phyloP scores from a whole-genome alignment of 768 basidiomycete genomes.

The Podaxis mareebaensis region DNA sequence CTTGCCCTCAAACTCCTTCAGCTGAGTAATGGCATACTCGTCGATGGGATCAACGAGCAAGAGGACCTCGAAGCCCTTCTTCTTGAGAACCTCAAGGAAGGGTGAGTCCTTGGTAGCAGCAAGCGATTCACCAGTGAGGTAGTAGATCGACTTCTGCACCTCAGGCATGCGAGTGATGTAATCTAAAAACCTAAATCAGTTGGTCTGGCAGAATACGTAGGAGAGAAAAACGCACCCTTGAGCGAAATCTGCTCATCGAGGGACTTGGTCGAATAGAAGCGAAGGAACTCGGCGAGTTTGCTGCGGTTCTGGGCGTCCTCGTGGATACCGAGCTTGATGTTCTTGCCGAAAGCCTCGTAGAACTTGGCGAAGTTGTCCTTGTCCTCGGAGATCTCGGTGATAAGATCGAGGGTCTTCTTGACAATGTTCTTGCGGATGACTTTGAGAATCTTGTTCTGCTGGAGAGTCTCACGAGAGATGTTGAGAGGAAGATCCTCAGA shows the following conservation, averaged over 20 bases:
- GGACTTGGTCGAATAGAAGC: conserved; percentile 97
- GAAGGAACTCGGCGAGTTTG: conserved; percentile 99
- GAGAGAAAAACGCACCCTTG: conserved; percentile 60
- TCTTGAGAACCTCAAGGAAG: conserved; percentile 99
- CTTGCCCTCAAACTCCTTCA: conserved; percentile 99
- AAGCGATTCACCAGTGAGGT: conserved; percentile 98
- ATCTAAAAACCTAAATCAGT: conserved; percentile 47
- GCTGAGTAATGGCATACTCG: conserved; percentile 97
- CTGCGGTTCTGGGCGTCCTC: conserved; percentile 98
- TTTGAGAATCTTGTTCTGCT: conserved; percentile 99
- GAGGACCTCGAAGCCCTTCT: conserved; percentile 98
- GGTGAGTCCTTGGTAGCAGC: conserved; percentile 90
- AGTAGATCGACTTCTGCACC: conserved; percentile 98
- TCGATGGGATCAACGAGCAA: conserved; percentile 98
- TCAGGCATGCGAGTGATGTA: conserved; percentile 99
- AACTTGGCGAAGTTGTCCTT: conserved; percentile 98
- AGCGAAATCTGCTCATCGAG: conserved; percentile 88
- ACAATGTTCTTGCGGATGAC: conserved; percentile 99
- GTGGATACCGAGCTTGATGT: conserved; percentile 99
- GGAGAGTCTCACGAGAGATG: conserved; percentile 99
- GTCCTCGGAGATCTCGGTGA: conserved; percentile 97
- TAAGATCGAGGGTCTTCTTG: conserved; percentile 95
- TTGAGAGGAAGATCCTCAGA: conserved; percentile 99
- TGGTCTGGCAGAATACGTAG: neutral
- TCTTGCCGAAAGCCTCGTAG: conserved; percentile 98